Evolutionary conservation across 2,329 filamentous ascomycete genomes (phyloP).

Genomic region (Aspergillus piperis): DNA sequence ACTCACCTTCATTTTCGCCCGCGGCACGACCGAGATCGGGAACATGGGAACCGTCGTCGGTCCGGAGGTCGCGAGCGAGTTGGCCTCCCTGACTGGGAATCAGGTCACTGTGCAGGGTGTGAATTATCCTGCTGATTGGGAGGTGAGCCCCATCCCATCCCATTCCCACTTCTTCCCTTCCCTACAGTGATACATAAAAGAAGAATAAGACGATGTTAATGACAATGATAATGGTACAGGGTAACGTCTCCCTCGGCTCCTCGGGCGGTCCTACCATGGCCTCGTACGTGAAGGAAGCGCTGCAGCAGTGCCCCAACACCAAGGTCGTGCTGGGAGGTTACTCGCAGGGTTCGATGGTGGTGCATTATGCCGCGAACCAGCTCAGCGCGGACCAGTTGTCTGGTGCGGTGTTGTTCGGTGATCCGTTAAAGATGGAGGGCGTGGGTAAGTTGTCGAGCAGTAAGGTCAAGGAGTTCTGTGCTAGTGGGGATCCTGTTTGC

Average conservation of each 20-base stretch:
- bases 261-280: slow-evolving; percentile 35
- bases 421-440: slow-evolving; percentile 47
- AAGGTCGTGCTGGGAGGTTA: slow-evolving; percentile 39
- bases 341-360: slow-evolving; percentile 40
- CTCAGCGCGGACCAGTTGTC: slow-evolving; percentile 40
- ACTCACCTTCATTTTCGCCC: slow-evolving; percentile 48
- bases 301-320: slow-evolving; percentile 35
- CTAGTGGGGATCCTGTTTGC: slow-evolving; percentile 55
- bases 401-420: slow-evolving; percentile 48
- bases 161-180: too few species aligned
- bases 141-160: slow-evolving; percentile 12
- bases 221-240: slow-evolving; percentile 17
- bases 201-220: not conserved
- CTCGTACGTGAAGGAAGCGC: slow-evolving; percentile 30
- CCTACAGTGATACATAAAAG: too few species aligned
- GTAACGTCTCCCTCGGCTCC: slow-evolving; percentile 29
- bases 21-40: slow-evolving; percentile 44
- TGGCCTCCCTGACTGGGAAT: slow-evolving; percentile 27
- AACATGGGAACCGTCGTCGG: slow-evolving; percentile 48
- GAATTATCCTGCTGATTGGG: slow-evolving; percentile 32
- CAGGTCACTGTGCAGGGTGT: slow-evolving; percentile 37
- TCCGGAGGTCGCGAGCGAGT: slow-evolving; percentile 34
- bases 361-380: slow-evolving; percentile 33
- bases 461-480: slow-evolving; percentile 53
- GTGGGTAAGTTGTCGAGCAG: slow-evolving; percentile 42